Percentiles rank a stretch among this genome's conserved stretches.
Conservation (phyloP, 768 basidiomycete species). For the Pisolithus microcarpus region DNA sequence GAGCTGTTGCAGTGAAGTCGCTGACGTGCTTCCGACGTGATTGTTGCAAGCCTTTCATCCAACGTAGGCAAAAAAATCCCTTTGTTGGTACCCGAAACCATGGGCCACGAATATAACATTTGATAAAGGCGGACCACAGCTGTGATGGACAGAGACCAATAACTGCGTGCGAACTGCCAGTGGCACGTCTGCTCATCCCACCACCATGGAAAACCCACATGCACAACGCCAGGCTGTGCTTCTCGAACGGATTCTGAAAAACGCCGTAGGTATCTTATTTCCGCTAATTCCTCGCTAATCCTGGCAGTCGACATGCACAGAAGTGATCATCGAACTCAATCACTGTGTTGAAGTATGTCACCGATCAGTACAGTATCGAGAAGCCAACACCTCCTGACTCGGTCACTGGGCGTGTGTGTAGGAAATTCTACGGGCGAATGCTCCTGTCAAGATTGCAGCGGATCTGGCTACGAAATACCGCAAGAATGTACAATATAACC, state of each 20-base stretch:
- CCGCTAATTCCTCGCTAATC: background rate
- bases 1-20: no score
- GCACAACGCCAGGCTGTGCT: constrained; percentile 88
- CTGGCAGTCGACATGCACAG: constrained; percentile 82
- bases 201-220: constrained; percentile 87
- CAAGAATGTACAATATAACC: constrained; percentile 89
- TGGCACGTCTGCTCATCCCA: no score
- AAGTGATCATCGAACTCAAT: constrained; percentile 83
- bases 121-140: no score
- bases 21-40: no score
- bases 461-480: constrained; percentile 82
- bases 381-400: background rate
- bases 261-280: constrained; percentile 49
- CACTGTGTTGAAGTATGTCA: constrained; percentile 70
- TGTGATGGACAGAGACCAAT: no score
- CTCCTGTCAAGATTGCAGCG: constrained; percentile 71
- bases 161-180: no score
- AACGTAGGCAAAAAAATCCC: no score
- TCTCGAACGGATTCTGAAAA: constrained; percentile 86
- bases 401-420: constrained; percentile 27
- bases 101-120: no score
- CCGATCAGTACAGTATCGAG: background rate
- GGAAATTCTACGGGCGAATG: constrained; percentile 77
- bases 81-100: no score
- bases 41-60: no score